These are phyloP conservation scores for Aspergillus latus DNA, from an alignment of 2,329 filamentous ascomycete genomes.

Conservation along the genomic window DNA sequence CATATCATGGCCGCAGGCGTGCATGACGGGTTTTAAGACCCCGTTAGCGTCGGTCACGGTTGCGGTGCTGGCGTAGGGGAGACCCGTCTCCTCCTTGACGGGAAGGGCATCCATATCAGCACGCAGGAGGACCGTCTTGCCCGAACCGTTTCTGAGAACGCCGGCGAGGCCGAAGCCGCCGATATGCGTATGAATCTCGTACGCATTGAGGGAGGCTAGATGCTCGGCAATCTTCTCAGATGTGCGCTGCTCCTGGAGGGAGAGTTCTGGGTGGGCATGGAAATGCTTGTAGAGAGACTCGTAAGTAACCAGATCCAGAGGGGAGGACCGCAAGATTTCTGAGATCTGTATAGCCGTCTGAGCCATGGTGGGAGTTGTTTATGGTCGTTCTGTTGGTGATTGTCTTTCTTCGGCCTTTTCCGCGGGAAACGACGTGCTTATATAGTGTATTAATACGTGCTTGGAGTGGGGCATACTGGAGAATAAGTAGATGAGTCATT, in stretches of 20 bases:
- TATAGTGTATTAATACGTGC: too few species aligned
- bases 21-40: conserved; percentile 57
- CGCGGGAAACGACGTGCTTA: background rate
- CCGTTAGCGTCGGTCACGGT: conserved; percentile 51
- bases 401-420: background rate
- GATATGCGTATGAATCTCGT: conserved; percentile 44
- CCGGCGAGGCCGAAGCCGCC: conserved; percentile 48
- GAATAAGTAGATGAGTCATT: background rate
- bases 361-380: background rate
- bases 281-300: conserved; percentile 60
- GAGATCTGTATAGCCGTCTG: background rate
- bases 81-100: conserved; percentile 48
- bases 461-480: too few species aligned
- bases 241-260: conserved; percentile 56
- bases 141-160: conserved; percentile 44
- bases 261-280: conserved; percentile 61
- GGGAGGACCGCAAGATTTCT: background rate
- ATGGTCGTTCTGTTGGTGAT: background rate
- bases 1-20: conserved; percentile 63
- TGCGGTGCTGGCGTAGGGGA: conserved; percentile 50
- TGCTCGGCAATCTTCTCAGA: conserved; percentile 49
- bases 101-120: conserved; percentile 54
- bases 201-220: conserved; percentile 36
- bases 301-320: conserved; percentile 43
- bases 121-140: conserved; percentile 48